These are phyloP conservation scores for Linderina pennispora DNA, from an alignment of 192 early-diverging fungal species.

Conservation along the genomic window DNA sequence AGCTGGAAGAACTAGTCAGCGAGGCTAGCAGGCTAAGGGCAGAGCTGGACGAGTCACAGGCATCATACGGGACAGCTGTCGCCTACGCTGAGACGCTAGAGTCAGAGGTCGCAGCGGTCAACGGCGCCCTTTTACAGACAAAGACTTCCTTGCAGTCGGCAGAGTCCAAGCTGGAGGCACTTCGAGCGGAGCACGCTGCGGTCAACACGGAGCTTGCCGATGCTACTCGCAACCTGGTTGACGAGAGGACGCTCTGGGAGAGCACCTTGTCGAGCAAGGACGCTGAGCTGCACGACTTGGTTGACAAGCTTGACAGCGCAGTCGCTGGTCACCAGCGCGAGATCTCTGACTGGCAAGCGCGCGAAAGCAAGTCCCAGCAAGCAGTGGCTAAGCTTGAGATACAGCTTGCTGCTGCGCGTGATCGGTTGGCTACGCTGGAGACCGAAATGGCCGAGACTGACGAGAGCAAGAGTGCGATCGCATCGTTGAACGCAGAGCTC, in stretches of 20 bases:
- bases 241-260: background rate
- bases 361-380: constrained; percentile 1
- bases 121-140: background rate
- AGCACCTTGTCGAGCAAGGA: background rate
- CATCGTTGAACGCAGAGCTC: constrained; percentile 10
- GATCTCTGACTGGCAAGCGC: background rate
- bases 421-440: constrained; percentile 2
- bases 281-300: background rate
- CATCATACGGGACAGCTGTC: no score
- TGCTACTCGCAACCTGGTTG: background rate
- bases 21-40: no score
- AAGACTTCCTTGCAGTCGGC: background rate
- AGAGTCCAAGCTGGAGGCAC: background rate
- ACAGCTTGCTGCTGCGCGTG: background rate
- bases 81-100: no score
- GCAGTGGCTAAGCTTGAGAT: constrained; percentile 3
- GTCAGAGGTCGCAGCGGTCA: no score
- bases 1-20: no score
- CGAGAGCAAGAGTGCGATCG: constrained; percentile 5
- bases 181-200: background rate
- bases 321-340: background rate
- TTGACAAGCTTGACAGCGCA: background rate
- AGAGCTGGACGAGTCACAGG: no score
- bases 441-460: constrained; percentile 2
- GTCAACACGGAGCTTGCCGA: background rate